phyloP scores from a whole-genome alignment of 305 asterid species.

The Fraxinus greggii region DNA sequence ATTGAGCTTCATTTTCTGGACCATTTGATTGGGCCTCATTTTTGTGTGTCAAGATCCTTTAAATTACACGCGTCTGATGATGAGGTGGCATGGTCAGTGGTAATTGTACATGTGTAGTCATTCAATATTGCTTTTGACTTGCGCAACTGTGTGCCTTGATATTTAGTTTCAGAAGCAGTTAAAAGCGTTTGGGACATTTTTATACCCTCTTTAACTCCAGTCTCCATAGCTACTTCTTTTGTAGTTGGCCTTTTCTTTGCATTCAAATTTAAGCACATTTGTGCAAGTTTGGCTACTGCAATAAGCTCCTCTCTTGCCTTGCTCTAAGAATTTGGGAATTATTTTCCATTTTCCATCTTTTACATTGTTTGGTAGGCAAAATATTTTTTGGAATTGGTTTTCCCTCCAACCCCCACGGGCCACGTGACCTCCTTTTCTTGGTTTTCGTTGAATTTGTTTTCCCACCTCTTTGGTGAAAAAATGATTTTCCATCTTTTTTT shows the following conservation, averaged over 20 bases:
- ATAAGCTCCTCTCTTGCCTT: background rate
- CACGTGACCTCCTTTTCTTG: too few species aligned
- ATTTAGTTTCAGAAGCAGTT: background rate
- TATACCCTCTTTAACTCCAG: background rate
- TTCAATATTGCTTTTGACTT: background rate
- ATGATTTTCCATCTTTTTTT: too few species aligned
- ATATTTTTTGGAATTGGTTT: too few species aligned
- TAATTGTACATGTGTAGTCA: background rate
- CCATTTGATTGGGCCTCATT: too few species aligned
- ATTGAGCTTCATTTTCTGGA: too few species aligned
- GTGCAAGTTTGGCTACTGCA: background rate
- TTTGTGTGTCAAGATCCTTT: too few species aligned
- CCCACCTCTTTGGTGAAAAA: too few species aligned
- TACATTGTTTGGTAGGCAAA: too few species aligned
- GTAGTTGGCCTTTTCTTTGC: background rate
- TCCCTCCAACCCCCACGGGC: too few species aligned
- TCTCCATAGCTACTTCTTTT: background rate
- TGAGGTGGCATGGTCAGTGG: background rate
- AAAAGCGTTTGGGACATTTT: background rate
- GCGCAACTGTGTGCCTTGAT: background rate
- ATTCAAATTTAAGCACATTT: background rate
- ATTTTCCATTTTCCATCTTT: too few species aligned
- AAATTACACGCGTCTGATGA: background rate
- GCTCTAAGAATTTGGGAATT: background rate
- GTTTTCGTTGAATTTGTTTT: too few species aligned